These are phyloP conservation scores for Oryza nivara DNA, from an alignment of 176 grass and related monocot species.

Conservation along the genomic window DNA sequence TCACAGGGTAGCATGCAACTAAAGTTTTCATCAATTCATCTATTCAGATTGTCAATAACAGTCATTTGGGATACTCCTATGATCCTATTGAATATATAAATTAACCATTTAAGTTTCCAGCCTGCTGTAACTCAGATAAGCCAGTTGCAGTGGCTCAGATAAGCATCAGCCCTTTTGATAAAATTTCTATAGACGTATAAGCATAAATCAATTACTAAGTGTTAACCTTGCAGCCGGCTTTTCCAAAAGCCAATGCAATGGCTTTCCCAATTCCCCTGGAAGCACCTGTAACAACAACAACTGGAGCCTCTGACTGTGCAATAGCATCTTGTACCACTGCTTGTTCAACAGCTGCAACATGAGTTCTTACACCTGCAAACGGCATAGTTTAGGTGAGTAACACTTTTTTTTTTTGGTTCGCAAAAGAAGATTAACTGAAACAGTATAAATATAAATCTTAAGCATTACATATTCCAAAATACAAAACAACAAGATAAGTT, in stretches of 20 bases:
- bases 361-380: slow-evolving; percentile 61
- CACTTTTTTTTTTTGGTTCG: not conserved
- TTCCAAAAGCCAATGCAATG: slow-evolving; percentile 63
- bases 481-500: too few relatives aligned
- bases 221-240: slow-evolving; percentile 76
- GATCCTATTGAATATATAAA: too few relatives aligned
- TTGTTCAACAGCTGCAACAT: slow-evolving; percentile 56
- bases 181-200: not conserved
- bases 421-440: not conserved
- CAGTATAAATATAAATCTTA: too few relatives aligned
- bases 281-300: slow-evolving; percentile 71
- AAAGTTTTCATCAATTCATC: too few relatives aligned
- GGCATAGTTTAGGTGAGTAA: not conserved
- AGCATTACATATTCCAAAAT: not conserved
- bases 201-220: not conserved
- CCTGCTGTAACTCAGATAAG: not conserved
- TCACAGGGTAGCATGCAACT: not conserved
- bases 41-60: too few relatives aligned
- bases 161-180: not conserved
- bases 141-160: not conserved
- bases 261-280: slow-evolving; percentile 74
- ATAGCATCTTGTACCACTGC: slow-evolving; percentile 24
- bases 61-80: too few relatives aligned
- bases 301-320: slow-evolving; percentile 55
- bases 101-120: not conserved